Evolutionary conservation across 2,329 filamentous ascomycete species (phyloP), one percentile per base, ranked within the genome.

Genomic region (Helminthosporium solani): DNA sequence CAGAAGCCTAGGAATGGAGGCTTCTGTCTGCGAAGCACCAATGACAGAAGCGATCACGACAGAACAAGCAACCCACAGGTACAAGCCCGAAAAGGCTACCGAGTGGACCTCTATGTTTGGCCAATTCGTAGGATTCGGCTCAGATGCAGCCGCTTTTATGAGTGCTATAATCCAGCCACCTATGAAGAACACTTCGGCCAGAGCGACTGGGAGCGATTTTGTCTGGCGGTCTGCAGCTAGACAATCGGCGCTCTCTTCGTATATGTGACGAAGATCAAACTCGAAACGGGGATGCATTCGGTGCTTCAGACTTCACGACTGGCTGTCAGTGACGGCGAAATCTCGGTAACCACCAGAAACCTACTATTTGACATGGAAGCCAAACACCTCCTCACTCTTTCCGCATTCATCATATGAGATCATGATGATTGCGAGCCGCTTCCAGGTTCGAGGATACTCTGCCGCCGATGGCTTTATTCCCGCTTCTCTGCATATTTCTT

Each of bases 371-470:
- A 35, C 33, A 16, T 44, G 42, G 40, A 56, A 42, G 8, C 33
- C 20, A 5, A 37, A 31, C 2, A 47, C 42, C 30, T 49, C 46
- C 2, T 54, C 43, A 3, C 44, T 28, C 19, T 41, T 42, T 11
- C 56, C 56, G 30, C 56, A 58, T 11, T 58, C 56, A 33, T 58
- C 56, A 30, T 58, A 58, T 6, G 56, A 56, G 1, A 53, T 45
- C 51, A 58, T 54, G 8, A 58, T 50, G 35, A 58, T 49, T 9
- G 56, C 49, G 18, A 58, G 23, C 16, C 48, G 44, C 25, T 56
- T 58, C 56, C 53, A 58, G 2, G 47, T 52, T 5, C 30, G 38
- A 9, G 42, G n/a, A 33, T 52, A 58, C 9, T 48, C 46, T 14
- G 43, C 25, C 33, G 47, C 12, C 2, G 19, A 23, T 21, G 18